phyloP scores from a whole-genome alignment of 441 rosid species.

The Euphorbia schlechtendalii region DNA sequence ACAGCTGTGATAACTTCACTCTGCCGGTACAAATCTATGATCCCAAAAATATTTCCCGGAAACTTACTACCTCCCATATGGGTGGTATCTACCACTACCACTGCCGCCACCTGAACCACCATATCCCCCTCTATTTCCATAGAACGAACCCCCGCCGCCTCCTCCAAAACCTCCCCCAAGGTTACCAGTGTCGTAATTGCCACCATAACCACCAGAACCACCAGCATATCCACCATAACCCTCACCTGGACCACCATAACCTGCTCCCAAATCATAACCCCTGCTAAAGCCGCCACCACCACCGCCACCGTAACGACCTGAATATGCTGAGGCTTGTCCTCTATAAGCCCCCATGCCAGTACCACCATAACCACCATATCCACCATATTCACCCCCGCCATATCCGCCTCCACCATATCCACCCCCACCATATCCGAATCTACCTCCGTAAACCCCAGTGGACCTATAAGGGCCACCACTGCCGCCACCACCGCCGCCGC shows the following conservation, averaged over 20 bases:
- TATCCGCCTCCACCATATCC: conserved; percentile 48
- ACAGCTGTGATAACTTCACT: conserved; percentile 18
- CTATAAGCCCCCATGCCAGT: not conserved
- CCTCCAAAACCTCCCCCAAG: conserved; percentile 58
- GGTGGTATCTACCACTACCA: conserved; percentile 77
- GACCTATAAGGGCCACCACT: conserved; percentile 45
- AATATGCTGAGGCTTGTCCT: conserved; percentile 66
- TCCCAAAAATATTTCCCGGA: not conserved
- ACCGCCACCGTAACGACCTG: conserved; percentile 75
- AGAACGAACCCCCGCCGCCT: conserved; percentile 35
- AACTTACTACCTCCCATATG: conserved; percentile 66
- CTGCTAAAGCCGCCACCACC: conserved; percentile 36
- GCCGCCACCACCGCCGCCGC: conserved; percentile 34
- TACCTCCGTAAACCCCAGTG: conserved; percentile 61
- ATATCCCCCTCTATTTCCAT: conserved; percentile 68
- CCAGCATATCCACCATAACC: conserved; percentile 64
- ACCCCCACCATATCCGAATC: conserved; percentile 67
- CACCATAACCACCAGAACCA: conserved; percentile 47
- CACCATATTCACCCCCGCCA: conserved; percentile 62
- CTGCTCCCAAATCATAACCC: conserved; percentile 73
- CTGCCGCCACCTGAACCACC: conserved; percentile 34
- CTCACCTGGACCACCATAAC: conserved; percentile 45
- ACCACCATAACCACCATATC: conserved; percentile 62
- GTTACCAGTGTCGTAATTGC: conserved; percentile 40
- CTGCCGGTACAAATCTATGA: conserved; percentile 8